Evolutionary conservation across 495 filamentous ascomycete species (phyloP).

Genomic region (Gamarada debralockiae): DNA sequence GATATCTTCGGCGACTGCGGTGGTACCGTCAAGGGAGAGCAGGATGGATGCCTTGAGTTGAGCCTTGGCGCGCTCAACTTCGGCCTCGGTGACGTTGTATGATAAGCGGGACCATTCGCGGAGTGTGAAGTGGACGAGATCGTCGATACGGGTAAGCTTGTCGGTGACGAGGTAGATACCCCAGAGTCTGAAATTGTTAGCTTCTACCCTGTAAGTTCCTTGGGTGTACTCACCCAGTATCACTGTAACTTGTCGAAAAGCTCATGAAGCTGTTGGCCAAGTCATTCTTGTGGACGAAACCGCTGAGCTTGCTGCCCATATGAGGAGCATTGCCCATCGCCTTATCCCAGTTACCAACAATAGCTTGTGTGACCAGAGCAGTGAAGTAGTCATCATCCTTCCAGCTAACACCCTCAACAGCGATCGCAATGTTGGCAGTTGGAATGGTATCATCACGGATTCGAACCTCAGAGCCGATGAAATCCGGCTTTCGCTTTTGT

Average conservation of each 20-base stretch:
- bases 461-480: slow-evolving; percentile 91
- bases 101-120: slow-evolving; percentile 96
- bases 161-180: slow-evolving; percentile 98
- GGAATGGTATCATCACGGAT: slow-evolving; percentile 94
- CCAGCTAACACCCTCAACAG: slow-evolving; percentile 99
- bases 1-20: slow-evolving; percentile 95
- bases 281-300: slow-evolving; percentile 85
- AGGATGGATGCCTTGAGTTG: slow-evolving; percentile 98
- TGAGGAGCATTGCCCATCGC: slow-evolving; percentile 95
- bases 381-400: slow-evolving; percentile 99
- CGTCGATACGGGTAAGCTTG: slow-evolving; percentile 80
- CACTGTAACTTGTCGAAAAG: slow-evolving; percentile 99
- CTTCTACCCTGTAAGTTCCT: not conserved
- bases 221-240: slow-evolving; percentile 74
- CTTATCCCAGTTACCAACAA: slow-evolving; percentile 99
- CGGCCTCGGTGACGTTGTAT: slow-evolving; percentile 77
- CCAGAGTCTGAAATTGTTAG: slow-evolving; percentile 70
- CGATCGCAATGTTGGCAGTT: slow-evolving; percentile 96
- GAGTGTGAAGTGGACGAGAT: slow-evolving; percentile 96
- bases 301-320: slow-evolving; percentile 96
- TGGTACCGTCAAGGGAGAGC: slow-evolving; percentile 94
- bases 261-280: slow-evolving; percentile 99
- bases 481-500: slow-evolving; percentile 85
- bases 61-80: slow-evolving; percentile 97
- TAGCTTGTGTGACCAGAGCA: slow-evolving; percentile 93